Base-by-base conservation (phyloP, 495 filamentous ascomycete species). In the Penicillium bialowiezense region DNA sequence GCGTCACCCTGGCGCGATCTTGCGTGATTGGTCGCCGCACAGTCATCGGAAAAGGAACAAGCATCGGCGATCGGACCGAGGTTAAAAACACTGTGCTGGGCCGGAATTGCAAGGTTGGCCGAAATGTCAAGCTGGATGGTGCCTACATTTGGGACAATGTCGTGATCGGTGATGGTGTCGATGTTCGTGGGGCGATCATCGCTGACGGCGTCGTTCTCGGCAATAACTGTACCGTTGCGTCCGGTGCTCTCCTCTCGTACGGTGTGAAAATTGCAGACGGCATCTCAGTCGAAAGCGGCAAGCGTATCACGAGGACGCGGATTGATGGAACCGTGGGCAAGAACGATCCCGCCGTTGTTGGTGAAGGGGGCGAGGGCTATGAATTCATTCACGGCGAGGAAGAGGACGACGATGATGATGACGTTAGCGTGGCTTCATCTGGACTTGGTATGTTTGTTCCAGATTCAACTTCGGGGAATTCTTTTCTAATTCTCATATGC, bases 61-160 rank as follows among this genome's bases (percentile, higher is more conserved):
- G 78, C 53, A 79, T 97, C 55, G 89, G 88, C 5, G 80, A 88
- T 19, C 82, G 81, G 9, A 85, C 79, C 48, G 74, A 70, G 1
- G 77, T 97, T 26, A 70, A 72, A 13, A 84, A 84, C 54, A 91
- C 87, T 48, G 77, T 89, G 37, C 80, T 99, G 26, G 93, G 93
- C 18, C 79, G 87, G 50, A 78, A 84, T 49, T 96, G 91, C 69
- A 79, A 80, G 54, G 90, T 99, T 51, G 93, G 95, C 19, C 86
- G 79, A 49, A 86, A 92, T 54, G 90, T 91, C 20, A 77, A 66
- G 33, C 82, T 99, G 51, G 76, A 87, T 17, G 77, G 87, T 57
- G 87, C 91, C 9, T 92, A 93, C 59, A 84, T 99, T 54, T 99
- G 95, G 93, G 90, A 97, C 52, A 76, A 85, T 55, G 83, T 82